These are phyloP conservation scores for Oenanthe javanica DNA, from an alignment of 140 eudicot genomes.

Conservation along the genomic window DNA sequence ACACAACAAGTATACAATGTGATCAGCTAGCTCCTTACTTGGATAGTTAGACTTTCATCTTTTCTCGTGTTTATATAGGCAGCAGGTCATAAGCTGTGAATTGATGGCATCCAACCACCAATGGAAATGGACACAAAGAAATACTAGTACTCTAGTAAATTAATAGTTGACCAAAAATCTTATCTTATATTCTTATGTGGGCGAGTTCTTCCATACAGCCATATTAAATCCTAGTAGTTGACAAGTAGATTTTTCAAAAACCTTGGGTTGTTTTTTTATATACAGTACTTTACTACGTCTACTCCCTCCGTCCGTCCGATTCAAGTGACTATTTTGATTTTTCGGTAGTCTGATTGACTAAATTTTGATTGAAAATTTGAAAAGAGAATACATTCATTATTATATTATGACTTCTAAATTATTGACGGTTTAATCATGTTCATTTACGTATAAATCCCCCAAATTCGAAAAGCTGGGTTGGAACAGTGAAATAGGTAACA, in stretches of 20 bases:
- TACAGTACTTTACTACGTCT: too few species aligned
- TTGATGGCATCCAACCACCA: conserved; percentile 4
- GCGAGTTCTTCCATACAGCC: background rate
- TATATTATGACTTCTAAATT: too few species aligned
- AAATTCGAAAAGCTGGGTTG: background rate
- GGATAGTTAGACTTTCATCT: background rate
- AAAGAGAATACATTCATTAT: too few species aligned
- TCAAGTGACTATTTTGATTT: too few species aligned
- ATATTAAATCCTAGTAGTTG: conserved; percentile 1
- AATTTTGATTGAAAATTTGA: too few species aligned
- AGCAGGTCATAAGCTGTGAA: background rate
- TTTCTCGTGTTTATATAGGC: conserved; percentile 1
- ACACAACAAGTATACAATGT: background rate
- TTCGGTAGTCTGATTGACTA: too few species aligned
- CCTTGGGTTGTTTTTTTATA: too few species aligned
- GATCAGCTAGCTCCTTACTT: background rate
- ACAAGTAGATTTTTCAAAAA: background rate
- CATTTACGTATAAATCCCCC: background rate
- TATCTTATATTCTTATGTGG: background rate
- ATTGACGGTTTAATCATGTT: too few species aligned
- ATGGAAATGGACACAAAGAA: background rate
- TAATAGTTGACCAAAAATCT: conserved; percentile 3
- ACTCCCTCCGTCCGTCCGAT: too few species aligned
- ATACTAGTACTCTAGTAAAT: background rate
- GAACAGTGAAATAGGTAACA: background rate